Evolutionary conservation across 768 basidiomycete genomes (phyloP).

Genomic region (Cystobasidium ongulense): DNA sequence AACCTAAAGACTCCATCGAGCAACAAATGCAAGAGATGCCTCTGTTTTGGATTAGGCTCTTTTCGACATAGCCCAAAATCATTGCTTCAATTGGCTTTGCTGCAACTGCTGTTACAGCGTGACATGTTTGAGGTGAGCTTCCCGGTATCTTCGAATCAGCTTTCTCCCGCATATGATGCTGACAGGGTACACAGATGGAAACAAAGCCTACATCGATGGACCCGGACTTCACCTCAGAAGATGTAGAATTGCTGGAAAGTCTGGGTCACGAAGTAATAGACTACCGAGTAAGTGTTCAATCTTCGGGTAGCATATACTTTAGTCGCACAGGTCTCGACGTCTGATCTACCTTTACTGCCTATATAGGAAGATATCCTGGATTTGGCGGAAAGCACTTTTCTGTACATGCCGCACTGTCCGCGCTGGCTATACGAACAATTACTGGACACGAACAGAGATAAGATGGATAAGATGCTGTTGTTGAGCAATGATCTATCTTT

Average conservation of each 20-base stretch:
- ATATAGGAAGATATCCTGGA: neutral
- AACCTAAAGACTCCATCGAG: neutral
- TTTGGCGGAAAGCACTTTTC: constrained; percentile 29
- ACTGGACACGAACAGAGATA: constrained; percentile 32
- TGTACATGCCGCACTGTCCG: constrained; percentile 42
- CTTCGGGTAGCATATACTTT: too few species aligned
- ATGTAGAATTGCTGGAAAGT: neutral
- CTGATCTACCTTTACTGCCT: neutral
- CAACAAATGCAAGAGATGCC: constrained; percentile 5
- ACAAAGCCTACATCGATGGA: neutral
- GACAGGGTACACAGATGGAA: neutral
- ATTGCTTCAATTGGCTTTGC: constrained; percentile 15
- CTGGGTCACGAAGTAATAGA: neutral
- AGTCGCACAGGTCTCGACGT: too few species aligned
- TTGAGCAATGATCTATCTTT: constrained; percentile 37
- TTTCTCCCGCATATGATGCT: neutral
- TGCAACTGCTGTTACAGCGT: neutral
- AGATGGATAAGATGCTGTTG: constrained; percentile 17
- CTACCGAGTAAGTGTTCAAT: neutral
- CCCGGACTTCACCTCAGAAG: constrained; percentile 10
- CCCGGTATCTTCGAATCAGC: neutral
- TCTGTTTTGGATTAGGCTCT: constrained; percentile 19
- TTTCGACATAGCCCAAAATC: constrained; percentile 25
- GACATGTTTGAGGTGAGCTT: neutral
- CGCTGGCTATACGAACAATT: constrained; percentile 38